Evolutionary conservation across 2,329 filamentous ascomycete species (phyloP).

Genomic region (Sclerotinia trifoliorum): DNA sequence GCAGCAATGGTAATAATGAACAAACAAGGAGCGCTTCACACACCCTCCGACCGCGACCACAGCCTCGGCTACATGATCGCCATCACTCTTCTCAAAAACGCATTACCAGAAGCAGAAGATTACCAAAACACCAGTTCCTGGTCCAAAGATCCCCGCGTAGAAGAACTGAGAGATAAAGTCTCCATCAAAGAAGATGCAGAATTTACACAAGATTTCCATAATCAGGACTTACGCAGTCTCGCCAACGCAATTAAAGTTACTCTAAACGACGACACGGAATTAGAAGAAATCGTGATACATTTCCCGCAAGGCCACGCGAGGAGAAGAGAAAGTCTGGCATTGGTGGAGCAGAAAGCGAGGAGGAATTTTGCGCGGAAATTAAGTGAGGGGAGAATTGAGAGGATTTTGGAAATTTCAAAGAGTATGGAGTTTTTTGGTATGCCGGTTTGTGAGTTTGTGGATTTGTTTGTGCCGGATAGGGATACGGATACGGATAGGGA

Average conservation of each 20-base stretch:
- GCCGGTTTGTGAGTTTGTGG: constrained; percentile 19
- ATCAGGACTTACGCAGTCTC: constrained; percentile 36
- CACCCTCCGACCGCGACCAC: constrained; percentile 42
- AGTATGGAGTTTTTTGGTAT: constrained; percentile 23
- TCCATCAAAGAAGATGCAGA: constrained; percentile 33
- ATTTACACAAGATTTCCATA: constrained; percentile 40
- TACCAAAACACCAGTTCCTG: constrained; percentile 19
- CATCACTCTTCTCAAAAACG: constrained; percentile 40
- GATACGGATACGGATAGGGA: background rate
- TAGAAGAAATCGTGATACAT: constrained; percentile 41
- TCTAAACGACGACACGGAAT: constrained; percentile 31
- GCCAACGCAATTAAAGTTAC: constrained; percentile 36
- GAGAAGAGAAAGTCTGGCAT: constrained; percentile 27
- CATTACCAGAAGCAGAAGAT: constrained; percentile 19
- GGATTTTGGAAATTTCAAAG: constrained; percentile 17
- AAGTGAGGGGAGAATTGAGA: constrained; percentile 26
- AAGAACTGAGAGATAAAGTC: constrained; percentile 35
- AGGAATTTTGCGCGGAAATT: constrained; percentile 32
- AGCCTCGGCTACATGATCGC: constrained; percentile 42
- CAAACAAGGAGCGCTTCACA: constrained; percentile 34
- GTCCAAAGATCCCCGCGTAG: constrained; percentile 7
- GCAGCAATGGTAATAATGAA: constrained; percentile 41
- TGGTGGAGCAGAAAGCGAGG: constrained; percentile 31
- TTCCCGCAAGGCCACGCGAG: constrained; percentile 41
- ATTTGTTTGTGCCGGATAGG: constrained; percentile 21